Evolutionary conservation across 179 eudicot species (phyloP).

Genomic region (Camellia oleifera): DNA sequence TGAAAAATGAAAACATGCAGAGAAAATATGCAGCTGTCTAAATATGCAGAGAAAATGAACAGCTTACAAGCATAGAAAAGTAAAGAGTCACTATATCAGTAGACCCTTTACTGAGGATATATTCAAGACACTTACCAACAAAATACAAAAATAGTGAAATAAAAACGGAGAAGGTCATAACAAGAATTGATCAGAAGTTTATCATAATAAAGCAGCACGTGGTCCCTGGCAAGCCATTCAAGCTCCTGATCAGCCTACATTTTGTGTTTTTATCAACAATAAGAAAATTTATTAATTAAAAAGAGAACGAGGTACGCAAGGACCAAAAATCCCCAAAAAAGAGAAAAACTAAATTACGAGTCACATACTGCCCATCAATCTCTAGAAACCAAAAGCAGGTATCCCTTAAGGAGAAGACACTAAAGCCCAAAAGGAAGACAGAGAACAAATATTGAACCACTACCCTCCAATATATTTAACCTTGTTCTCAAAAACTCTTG

Average conservation of each 20-base stretch:
- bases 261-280: too few relatives aligned
- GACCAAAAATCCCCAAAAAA: too few relatives aligned
- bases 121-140: conserved; percentile 8
- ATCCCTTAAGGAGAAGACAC: too few relatives aligned
- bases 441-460: too few relatives aligned
- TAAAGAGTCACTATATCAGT: neutral
- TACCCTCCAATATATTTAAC: too few relatives aligned
- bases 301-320: too few relatives aligned
- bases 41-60: conserved; percentile 2
- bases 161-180: neutral
- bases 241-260: neutral
- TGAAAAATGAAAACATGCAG: neutral
- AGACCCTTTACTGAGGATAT: neutral
- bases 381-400: too few relatives aligned
- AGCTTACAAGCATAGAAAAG: neutral
- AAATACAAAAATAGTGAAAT: conserved; percentile 1
- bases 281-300: too few relatives aligned
- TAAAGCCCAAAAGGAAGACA: too few relatives aligned
- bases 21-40: neutral
- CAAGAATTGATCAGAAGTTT: neutral
- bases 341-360: too few relatives aligned
- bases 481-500: too few relatives aligned
- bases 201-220: conserved; percentile 8
- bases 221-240: conserved; percentile 1
- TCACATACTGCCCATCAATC: too few relatives aligned